Evolutionary conservation across 257 asterid species (phyloP).

Genomic region (Datura wrightii): DNA sequence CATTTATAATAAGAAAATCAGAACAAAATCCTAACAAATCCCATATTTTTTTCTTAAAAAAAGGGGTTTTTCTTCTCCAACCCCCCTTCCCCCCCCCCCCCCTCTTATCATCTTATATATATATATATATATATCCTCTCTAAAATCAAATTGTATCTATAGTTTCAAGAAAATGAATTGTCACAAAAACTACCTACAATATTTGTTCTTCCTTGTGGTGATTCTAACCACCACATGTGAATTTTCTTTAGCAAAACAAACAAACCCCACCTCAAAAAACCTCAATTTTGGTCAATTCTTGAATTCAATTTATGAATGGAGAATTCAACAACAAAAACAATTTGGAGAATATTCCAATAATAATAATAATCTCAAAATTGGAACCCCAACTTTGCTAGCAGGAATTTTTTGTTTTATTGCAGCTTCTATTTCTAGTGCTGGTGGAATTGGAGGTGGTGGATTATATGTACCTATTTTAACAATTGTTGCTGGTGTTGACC

Average conservation of each 20-base stretch:
- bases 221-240: conserved; percentile 35
- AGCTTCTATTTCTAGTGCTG: conserved; percentile 80
- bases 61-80: too few relatives aligned
- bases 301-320: conserved; percentile 46
- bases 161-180: not conserved
- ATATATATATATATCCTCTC: not conserved
- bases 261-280: conserved; percentile 18
- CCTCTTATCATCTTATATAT: not conserved
- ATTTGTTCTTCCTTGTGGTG: conserved; percentile 36
- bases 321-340: conserved; percentile 10
- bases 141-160: not conserved
- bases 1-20: too few relatives aligned
- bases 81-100: too few relatives aligned
- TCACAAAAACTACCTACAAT: conserved; percentile 16
- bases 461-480: conserved; percentile 74
- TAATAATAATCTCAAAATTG: conserved; percentile 28
- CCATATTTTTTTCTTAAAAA: too few relatives aligned
- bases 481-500: conserved; percentile 67
- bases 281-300: conserved; percentile 25
- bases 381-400: conserved; percentile 44
- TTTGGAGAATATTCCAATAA: not conserved
- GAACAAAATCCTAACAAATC: too few relatives aligned
- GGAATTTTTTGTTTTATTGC: conserved; percentile 63
- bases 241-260: conserved; percentile 45
- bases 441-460: conserved; percentile 93